Evolutionary conservation across 306 rosid genomes (phyloP), one percentile per base, ranked within the genome.

Genomic region (Abrus pulchellus): DNA sequence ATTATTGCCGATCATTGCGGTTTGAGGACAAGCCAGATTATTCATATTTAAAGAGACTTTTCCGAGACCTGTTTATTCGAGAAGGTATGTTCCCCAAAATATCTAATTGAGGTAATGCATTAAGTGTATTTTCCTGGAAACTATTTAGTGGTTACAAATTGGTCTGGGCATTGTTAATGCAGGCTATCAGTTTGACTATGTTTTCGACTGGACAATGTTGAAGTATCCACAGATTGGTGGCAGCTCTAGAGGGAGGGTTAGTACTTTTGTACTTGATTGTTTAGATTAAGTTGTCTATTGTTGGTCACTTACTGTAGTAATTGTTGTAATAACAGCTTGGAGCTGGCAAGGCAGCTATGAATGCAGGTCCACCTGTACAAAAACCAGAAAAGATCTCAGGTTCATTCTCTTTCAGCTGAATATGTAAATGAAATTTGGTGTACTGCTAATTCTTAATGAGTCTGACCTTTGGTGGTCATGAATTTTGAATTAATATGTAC

Each of bases 21-120:
- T 96, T 96, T 82, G 99, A 96, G 77, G 99, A 96, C 90, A 96
- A 96, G 83, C 99, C 99, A 63, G 99, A 96, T 88, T 96, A 93
- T 87, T 93, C 99, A 11, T 96, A 96, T 79, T 80, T 96, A 41
- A 96, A 96, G 91, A 94, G 99, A 82, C 98, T 96, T 72, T 93
- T 93, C 69, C 90, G 97, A 32, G 99, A 96, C 79, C 89, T 96
- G 29, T 96, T 96, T 87, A 93, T 93, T 82, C 92, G 99, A 79
- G 98, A 93, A 96, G 99, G 99, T 88, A 49, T 10, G 61, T 77
- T 47, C 41, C 50, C 36, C 20, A 36, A 50, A 63, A 43, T 75
- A 29, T 69, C 30, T 77, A 40, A 66, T 74, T 44, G 41, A 63
- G 32, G 36, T 44, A 75, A 34, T 33, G 28, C 54, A 32, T 57